Percentiles rank a stretch among this genome's conserved stretches.
These are phyloP conservation scores for Heterobasidion parviporum DNA, from an alignment of 1,284 basidiomycete genomes.

Conservation along the genomic window DNA sequence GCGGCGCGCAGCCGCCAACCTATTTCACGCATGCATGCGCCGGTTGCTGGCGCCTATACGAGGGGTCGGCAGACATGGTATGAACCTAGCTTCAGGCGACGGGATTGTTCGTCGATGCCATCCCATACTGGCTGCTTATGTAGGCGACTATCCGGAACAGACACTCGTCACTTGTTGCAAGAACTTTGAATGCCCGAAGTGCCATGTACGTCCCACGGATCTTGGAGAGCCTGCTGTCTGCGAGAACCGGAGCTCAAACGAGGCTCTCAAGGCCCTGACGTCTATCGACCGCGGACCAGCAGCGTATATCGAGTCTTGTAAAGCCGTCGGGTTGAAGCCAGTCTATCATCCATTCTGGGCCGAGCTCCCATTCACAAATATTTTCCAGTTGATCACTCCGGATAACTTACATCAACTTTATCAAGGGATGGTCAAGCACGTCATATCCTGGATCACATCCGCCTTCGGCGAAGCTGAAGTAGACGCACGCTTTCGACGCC, in stretches of 20 bases:
- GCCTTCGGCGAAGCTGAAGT: conserved; percentile 9
- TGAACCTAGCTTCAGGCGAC: conserved; percentile 12
- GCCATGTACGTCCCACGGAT: not conserved
- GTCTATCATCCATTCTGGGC: conserved; percentile 24
- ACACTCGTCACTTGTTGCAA: not conserved
- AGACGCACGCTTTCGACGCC: conserved; percentile 8
- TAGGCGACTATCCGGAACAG: conserved; percentile 38
- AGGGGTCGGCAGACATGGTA: not conserved
- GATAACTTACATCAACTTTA: conserved; percentile 30
- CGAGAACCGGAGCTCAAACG: not conserved
- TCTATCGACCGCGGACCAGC: not conserved
- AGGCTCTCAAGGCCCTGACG: not conserved
- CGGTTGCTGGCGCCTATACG: too few species aligned
- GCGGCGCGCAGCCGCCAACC: not conserved
- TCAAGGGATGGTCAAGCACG: conserved; percentile 12
- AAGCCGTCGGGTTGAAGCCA: not conserved
- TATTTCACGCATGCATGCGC: not conserved
- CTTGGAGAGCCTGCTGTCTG: not conserved
- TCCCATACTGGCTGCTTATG: conserved; percentile 30
- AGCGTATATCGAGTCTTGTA: not conserved
- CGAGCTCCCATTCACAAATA: conserved; percentile 20
- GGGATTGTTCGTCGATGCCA: conserved; percentile 20
- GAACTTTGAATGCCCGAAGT: not conserved
- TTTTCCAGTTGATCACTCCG: conserved; percentile 22
- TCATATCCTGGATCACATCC: conserved; percentile 1